Evolutionary conservation across 2,329 filamentous ascomycete species (phyloP).

Genomic region (Calonectria naviculata): DNA sequence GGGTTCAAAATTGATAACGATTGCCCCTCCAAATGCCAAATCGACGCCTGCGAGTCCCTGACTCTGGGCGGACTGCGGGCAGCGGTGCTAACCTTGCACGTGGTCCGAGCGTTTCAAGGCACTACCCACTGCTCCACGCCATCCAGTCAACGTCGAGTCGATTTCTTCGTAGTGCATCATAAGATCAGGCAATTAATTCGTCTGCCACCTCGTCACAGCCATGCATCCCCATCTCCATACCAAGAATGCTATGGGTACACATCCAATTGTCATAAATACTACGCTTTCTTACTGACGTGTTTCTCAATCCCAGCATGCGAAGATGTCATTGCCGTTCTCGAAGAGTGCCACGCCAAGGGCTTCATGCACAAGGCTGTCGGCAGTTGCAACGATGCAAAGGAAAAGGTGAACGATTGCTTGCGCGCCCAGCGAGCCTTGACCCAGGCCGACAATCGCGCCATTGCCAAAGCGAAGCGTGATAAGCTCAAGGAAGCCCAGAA

Average conservation of each 20-base stretch:
- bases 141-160: constrained; percentile 12
- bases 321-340: constrained; percentile 91
- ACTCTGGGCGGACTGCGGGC: constrained; percentile 19
- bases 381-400: constrained; percentile 89
- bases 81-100: constrained; percentile 27
- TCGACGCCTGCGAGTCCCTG: not conserved
- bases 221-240: constrained; percentile 99
- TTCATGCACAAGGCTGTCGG: constrained; percentile 94
- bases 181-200: constrained; percentile 17
- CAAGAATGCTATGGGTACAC: constrained; percentile 85
- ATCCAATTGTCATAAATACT: not conserved
- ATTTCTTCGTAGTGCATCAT: constrained; percentile 33
- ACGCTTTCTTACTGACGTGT: constrained; percentile 26
- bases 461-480: constrained; percentile 74
- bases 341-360: constrained; percentile 92
- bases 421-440: constrained; percentile 82
- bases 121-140: constrained; percentile 14
- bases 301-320: constrained; percentile 79
- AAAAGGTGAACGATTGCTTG: constrained; percentile 86
- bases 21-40: constrained; percentile 36
- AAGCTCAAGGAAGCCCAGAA: constrained; percentile 81
- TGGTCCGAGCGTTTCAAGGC: constrained; percentile 46
- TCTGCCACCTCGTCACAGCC: constrained; percentile 41
- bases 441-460: constrained; percentile 78
- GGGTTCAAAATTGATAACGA: constrained; percentile 29